These are phyloP conservation scores for Dalechampia spathulata DNA, from an alignment of 441 rosid species.

Conservation along the genomic window DNA sequence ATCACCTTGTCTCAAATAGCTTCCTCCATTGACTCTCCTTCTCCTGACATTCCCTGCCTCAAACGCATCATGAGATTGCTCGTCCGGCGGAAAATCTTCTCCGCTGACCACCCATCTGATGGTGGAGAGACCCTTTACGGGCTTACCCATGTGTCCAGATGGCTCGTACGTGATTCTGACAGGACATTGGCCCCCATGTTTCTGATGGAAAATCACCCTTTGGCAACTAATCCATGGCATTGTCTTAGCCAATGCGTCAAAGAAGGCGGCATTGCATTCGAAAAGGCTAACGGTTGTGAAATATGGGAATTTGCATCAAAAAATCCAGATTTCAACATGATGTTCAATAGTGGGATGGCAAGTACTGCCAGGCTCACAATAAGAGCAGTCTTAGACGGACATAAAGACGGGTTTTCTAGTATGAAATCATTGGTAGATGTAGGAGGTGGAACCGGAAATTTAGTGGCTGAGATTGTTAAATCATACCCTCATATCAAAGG, in stretches of 20 bases:
- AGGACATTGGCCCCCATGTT: slow-evolving; percentile 24
- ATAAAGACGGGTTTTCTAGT: slow-evolving; percentile 23
- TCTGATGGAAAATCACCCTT: slow-evolving; percentile 17
- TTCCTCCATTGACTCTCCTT: slow-evolving; percentile 4
- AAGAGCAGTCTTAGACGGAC: slow-evolving; percentile 12
- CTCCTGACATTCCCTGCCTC: slow-evolving; percentile 24
- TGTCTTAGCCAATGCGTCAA: slow-evolving; percentile 22
- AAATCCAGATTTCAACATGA: slow-evolving; percentile 22
- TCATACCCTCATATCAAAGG: slow-evolving; percentile 30
- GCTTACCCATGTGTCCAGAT: slow-evolving; percentile 19
- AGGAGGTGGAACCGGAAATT: slow-evolving; percentile 34
- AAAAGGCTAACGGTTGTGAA: slow-evolving; percentile 33
- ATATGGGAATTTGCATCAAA: slow-evolving; percentile 28
- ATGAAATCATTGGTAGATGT: slow-evolving; percentile 33
- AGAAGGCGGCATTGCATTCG: slow-evolving; percentile 32
- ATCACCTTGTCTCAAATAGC: slow-evolving; percentile 32
- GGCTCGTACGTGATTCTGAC: slow-evolving; percentile 26
- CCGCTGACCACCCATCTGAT: slow-evolving; percentile 5
- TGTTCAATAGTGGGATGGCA: slow-evolving; percentile 30
- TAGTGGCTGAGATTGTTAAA: slow-evolving; percentile 28
- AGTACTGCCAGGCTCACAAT: slow-evolving; percentile 16
- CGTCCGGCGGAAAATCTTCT: slow-evolving; percentile 25
- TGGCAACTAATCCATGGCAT: slow-evolving; percentile 22
- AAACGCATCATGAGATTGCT: slow-evolving; percentile 36
- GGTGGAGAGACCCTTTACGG: slow-evolving; percentile 24